These are phyloP conservation scores for Rhynchosporium agropyri DNA, from an alignment of 2,329 filamentous ascomycete species.

Conservation along the genomic window DNA sequence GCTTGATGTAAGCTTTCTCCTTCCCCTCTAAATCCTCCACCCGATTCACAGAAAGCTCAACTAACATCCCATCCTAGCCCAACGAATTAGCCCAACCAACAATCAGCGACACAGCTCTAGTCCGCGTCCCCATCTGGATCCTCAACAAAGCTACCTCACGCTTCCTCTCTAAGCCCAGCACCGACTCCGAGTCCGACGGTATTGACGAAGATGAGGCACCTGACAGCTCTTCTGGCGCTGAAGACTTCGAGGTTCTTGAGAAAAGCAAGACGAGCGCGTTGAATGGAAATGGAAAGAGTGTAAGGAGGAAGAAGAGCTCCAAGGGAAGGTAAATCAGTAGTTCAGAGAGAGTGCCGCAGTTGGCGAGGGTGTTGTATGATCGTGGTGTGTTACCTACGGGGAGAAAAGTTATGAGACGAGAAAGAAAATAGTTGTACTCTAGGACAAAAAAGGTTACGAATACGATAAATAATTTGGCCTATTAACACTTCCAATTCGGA, in stretches of 20 bases:
- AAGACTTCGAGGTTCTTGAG: conserved; percentile 65
- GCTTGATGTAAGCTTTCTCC: conserved; percentile 70
- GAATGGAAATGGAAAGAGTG: conserved; percentile 37
- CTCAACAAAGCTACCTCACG: conserved; percentile 62
- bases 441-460: no score
- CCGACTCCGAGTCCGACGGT: conserved; percentile 44
- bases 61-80: conserved; percentile 53
- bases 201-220: conserved; percentile 50
- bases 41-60: conserved; percentile 24
- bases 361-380: background rate
- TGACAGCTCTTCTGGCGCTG: conserved; percentile 59
- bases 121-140: conserved; percentile 74
- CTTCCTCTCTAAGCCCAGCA: conserved; percentile 46
- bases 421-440: no score
- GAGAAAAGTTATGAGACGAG: no score
- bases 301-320: conserved; percentile 37
- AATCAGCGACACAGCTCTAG: conserved; percentile 79
- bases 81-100: conserved; percentile 79
- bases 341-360: background rate
- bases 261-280: conserved; percentile 46
- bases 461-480: no score
- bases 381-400: background rate
- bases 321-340: conserved; percentile 24
- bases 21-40: conserved; percentile 22
- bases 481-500: no score